These are phyloP conservation scores for Gracilaria vermiculophylla DNA, from an alignment of 23 red algal genomes.

Conservation along the genomic window DNA sequence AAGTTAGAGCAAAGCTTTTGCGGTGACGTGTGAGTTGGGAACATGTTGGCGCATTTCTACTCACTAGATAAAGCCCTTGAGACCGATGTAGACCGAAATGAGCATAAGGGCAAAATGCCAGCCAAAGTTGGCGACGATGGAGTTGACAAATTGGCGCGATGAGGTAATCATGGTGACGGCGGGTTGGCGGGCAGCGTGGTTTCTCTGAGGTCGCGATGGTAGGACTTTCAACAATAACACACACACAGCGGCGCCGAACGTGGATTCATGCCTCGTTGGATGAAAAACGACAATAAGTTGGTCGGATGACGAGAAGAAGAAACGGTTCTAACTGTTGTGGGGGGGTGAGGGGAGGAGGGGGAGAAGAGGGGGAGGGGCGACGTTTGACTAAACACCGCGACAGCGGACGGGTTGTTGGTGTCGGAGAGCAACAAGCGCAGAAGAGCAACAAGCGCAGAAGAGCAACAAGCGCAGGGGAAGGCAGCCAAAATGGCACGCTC, in stretches of 20 bases:
- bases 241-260: not conserved
- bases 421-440: no score
- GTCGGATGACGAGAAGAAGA: not conserved
- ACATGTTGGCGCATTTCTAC: conserved; percentile 10
- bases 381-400: no score
- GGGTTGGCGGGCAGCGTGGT: not conserved
- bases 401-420: no score
- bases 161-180: conserved; percentile 25
- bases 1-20: not conserved
- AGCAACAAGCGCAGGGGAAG: no score
- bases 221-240: not conserved
- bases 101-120: conserved; percentile 63
- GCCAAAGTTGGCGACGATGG: conserved; percentile 51
- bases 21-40: not conserved
- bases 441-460: no score
- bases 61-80: conserved; percentile 69
- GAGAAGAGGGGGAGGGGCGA: no score
- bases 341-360: no score
- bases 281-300: not conserved
- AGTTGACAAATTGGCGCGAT: conserved; percentile 12
- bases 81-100: conserved; percentile 49
- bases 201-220: no score
- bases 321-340: no score
- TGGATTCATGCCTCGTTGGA: not conserved
- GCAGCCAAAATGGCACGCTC: not conserved